Base-by-base conservation (phyloP, 257 asterid species). In the Ophiorrhiza pumila region DNA sequence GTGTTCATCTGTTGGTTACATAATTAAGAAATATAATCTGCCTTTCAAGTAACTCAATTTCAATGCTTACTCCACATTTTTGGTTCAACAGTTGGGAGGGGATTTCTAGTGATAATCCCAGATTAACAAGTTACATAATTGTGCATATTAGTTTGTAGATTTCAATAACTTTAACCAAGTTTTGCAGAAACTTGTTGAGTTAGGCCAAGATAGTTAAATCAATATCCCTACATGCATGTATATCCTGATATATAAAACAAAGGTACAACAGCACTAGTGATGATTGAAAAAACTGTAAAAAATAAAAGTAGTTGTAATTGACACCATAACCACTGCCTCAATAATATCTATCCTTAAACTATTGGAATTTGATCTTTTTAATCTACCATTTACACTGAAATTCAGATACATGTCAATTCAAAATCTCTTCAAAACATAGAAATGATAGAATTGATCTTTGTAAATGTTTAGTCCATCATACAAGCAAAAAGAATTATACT, bases 41-140 rank as follows among this genome's bases (percentile, higher is more conserved):
- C 42, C 82, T 68, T 73, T 39, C 35, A 78, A 78, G 71, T 34
- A 66, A 78, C 69, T 70, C 74, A 52, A 72, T 55, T 50, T 5
- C n/a, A 13, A 29, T 15, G 13, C 2, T 31, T 37, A 69, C 29
- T 61, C 43, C 27, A 77, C 39, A 23, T 17, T 15, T 50, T 42
- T 31, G 27, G 17, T 57, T 56, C 76, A 62, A 31, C 50, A 23
- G 77, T 59, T 62, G 1, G 29, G 63, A 10, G 45, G n/a, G 39
- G n/a, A 23, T 65, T 27, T 53, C 22, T 25, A 53, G 45, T 52
- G 43, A 67, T 53, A 55, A 75, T 59, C 56, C 34, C 58, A 45
- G 73, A 46, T 2, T 6, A 59, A 47, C 22, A 50, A n/a, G 31
- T 15, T 49, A 32, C n/a, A 11, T 10, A 15, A 15, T 37, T 0